Conservation (phyloP, 2,329 filamentous ascomycete species). For the Fulvia fulva region DNA sequence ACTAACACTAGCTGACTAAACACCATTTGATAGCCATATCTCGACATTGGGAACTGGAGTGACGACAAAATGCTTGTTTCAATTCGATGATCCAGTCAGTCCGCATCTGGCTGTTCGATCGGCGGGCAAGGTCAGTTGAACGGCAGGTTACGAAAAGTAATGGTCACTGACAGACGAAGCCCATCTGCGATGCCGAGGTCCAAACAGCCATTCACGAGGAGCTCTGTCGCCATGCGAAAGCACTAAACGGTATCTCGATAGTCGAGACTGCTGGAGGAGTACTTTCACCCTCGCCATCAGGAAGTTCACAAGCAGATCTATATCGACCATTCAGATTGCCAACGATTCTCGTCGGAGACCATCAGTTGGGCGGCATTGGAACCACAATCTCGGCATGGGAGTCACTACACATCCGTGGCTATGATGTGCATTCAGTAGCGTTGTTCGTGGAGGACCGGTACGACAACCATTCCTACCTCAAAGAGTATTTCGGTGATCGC, state of each 20-base stretch:
- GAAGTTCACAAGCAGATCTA: conserved; percentile 71
- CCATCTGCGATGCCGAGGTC: conserved; percentile 32
- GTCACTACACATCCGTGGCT: conserved; percentile 71
- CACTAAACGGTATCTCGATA: conserved; percentile 57
- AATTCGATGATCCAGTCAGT: conserved; percentile 71
- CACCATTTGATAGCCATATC: conserved; percentile 48
- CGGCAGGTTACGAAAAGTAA: not conserved
- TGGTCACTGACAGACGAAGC: conserved; percentile 14
- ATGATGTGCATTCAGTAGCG: conserved; percentile 67
- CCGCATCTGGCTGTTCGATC: conserved; percentile 67
- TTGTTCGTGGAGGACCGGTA: conserved; percentile 65
- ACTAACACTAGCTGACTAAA: not conserved
- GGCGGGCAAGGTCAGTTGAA: conserved; percentile 18
- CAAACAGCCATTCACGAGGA: conserved; percentile 42
- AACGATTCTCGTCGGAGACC: conserved; percentile 69
- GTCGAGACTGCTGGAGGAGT: conserved; percentile 81
- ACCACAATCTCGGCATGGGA: conserved; percentile 77
- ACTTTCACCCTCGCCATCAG: conserved; percentile 72
- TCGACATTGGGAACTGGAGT: conserved; percentile 53
- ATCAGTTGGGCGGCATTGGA: conserved; percentile 73
- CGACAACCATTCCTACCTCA: conserved; percentile 64
- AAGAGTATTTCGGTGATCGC: conserved; percentile 61
- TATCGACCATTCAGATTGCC: conserved; percentile 72
- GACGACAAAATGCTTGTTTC: conserved; percentile 60
- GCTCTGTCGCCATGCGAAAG: conserved; percentile 39